A percentile compares a stretch with the other conserved stretches of the same genome.
Evolutionary conservation across 345 rosid species (phyloP).

Genomic region (Ailanthus altissimus): DNA sequence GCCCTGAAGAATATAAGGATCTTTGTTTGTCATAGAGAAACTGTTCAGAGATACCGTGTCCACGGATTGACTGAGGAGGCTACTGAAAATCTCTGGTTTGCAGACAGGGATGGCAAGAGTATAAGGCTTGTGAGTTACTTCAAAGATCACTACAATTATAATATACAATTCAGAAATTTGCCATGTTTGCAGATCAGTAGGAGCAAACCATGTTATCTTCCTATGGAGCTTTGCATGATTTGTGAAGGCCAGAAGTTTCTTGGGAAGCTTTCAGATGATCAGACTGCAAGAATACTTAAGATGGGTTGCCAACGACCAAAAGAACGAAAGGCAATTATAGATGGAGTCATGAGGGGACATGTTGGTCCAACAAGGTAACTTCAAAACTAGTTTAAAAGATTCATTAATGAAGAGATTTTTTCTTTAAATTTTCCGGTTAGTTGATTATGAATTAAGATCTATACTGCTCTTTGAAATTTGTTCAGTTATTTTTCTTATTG

Average conservation of each 20-base stretch:
- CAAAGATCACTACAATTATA: constrained; percentile 79
- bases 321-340: constrained; percentile 75
- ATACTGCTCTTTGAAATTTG: background rate
- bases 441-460: background rate
- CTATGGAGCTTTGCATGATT: constrained; percentile 94
- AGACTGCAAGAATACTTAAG: constrained; percentile 82
- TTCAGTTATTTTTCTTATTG: background rate
- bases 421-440: background rate
- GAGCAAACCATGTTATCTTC: constrained; percentile 92
- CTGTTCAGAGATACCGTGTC: constrained; percentile 84
- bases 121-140: constrained; percentile 78
- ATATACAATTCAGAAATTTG: constrained; percentile 73
- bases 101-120: constrained; percentile 75
- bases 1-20: constrained; percentile 75
- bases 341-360: constrained; percentile 76
- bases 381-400: background rate
- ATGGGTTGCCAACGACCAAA: constrained; percentile 94
- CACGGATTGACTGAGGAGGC: constrained; percentile 76
- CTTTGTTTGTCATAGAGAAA: constrained; percentile 94
- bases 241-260: constrained; percentile 99
- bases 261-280: constrained; percentile 96
- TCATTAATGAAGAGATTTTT: background rate
- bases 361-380: constrained; percentile 90
- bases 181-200: constrained; percentile 93
- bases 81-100: constrained; percentile 76